Conservation (phyloP, 352 stramenopile species). For the Phytophthora fragariae region DNA sequence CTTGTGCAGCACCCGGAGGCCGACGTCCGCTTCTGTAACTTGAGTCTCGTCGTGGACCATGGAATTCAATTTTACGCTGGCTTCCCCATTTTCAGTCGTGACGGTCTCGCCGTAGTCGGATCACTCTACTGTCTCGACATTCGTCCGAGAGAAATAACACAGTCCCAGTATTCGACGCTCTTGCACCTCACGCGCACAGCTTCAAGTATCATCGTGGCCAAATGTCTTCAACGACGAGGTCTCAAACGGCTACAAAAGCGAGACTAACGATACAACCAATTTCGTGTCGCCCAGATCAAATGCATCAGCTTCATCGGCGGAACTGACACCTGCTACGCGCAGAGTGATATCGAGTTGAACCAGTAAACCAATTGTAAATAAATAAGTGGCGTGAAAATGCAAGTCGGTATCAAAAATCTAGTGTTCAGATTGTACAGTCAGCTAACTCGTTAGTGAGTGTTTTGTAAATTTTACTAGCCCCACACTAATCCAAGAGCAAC, state of each 20-base stretch:
- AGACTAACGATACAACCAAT: background rate
- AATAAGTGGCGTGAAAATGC: no score
- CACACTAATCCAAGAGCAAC: no score
- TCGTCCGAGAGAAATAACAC: slow-evolving; percentile 31
- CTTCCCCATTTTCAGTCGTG: slow-evolving; percentile 46
- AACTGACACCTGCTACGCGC: background rate
- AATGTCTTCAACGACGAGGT: slow-evolving; percentile 5
- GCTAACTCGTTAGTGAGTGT: no score
- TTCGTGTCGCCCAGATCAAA: background rate
- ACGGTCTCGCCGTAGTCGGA: slow-evolving; percentile 33
- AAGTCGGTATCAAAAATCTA: no score
- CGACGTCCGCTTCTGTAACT: slow-evolving; percentile 58
- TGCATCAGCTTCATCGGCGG: background rate
- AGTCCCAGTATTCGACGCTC: slow-evolving; percentile 44
- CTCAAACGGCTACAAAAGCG: slow-evolving; percentile 12
- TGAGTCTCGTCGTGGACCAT: slow-evolving; percentile 38
- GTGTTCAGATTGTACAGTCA: no score
- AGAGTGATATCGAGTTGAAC: no score
- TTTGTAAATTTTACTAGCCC: no score
- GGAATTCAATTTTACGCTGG: slow-evolving; percentile 61
- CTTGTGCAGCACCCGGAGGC: slow-evolving; percentile 60
- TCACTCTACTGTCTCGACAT: slow-evolving; percentile 40
- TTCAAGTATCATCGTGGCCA: slow-evolving; percentile 17
- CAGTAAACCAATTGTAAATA: no score
- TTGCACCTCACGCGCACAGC: slow-evolving; percentile 34